Conservation (phyloP, 495 filamentous ascomycete species). For the Neurospora sp. region DNA sequence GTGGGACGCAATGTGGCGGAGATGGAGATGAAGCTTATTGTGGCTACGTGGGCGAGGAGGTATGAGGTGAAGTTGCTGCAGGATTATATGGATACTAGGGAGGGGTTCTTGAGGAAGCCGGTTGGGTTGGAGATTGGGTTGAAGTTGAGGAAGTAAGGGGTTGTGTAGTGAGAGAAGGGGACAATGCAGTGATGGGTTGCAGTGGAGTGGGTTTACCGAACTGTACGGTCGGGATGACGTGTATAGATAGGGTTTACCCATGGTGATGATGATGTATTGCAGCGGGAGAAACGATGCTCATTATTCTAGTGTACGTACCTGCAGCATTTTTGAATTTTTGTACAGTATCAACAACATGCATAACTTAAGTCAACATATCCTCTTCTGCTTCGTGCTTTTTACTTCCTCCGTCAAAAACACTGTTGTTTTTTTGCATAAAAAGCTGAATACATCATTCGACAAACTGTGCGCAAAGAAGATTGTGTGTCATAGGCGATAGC, state of each 20-base stretch:
- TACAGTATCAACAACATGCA: background rate
- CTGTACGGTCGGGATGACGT: background rate
- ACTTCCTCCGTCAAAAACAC: background rate
- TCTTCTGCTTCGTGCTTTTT: background rate
- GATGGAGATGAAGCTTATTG: constrained; percentile 84
- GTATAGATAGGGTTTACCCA: background rate
- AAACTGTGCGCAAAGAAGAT: background rate
- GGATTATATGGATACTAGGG: constrained; percentile 62
- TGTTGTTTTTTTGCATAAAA: background rate
- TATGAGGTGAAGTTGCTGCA: constrained; percentile 70
- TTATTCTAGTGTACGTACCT: background rate
- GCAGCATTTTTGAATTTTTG: background rate
- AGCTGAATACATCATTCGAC: background rate
- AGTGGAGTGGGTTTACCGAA: background rate
- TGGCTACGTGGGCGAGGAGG: constrained; percentile 60
- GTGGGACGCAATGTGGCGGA: constrained; percentile 84
- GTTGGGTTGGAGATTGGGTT: constrained; percentile 64
- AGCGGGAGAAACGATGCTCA: background rate
- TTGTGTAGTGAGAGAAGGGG: background rate
- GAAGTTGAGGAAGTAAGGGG: constrained; percentile 7
- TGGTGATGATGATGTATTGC: background rate
- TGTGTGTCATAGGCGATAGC: background rate
- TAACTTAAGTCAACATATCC: background rate
- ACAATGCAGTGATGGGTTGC: background rate
- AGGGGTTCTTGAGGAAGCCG: constrained; percentile 88